phyloP scores from a whole-genome alignment of 768 basidiomycete genomes.

The Wakefieldia striispora region DNA sequence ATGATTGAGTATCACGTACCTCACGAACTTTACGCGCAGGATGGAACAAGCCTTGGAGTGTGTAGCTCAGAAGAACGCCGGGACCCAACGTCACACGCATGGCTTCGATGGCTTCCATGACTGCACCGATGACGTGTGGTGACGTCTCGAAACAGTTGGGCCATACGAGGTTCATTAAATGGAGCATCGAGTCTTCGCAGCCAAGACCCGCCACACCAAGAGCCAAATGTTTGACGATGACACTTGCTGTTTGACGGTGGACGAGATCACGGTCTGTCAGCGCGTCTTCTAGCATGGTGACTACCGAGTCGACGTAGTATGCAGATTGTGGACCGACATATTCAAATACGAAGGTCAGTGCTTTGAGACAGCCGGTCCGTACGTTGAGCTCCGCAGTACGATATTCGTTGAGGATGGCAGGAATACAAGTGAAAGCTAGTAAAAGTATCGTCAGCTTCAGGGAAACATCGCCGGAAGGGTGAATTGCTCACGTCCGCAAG shows the following conservation, averaged over 20 bases:
- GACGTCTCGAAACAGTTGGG: conserved; percentile 99
- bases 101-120: conserved; percentile 97
- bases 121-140: conserved; percentile 96
- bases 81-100: conserved; percentile 97
- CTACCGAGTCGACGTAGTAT: conserved; percentile 95
- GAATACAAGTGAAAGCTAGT: conserved; percentile 94
- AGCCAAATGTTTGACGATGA: conserved; percentile 97
- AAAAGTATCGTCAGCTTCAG: conserved; percentile 12
- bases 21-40: conserved; percentile 96
- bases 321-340: conserved; percentile 97
- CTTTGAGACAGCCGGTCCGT: conserved; percentile 97
- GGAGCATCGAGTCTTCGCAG: conserved; percentile 96
- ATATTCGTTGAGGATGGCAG: conserved; percentile 98
- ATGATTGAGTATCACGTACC: conserved; percentile 42
- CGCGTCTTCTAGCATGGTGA: conserved; percentile 97
- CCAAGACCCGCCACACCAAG: conserved; percentile 96
- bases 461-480: not conserved
- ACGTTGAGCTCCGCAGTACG: conserved; percentile 98
- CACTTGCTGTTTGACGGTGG: conserved; percentile 95
- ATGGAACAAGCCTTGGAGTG: conserved; percentile 94
- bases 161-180: conserved; percentile 98
- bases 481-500: conserved; percentile 63
- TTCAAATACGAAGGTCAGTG: conserved; percentile 98
- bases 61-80: conserved; percentile 87
- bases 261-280: conserved; percentile 98